Base-by-base conservation (phyloP, 768 basidiomycete genomes). In the Psilocybe sp. region DNA sequence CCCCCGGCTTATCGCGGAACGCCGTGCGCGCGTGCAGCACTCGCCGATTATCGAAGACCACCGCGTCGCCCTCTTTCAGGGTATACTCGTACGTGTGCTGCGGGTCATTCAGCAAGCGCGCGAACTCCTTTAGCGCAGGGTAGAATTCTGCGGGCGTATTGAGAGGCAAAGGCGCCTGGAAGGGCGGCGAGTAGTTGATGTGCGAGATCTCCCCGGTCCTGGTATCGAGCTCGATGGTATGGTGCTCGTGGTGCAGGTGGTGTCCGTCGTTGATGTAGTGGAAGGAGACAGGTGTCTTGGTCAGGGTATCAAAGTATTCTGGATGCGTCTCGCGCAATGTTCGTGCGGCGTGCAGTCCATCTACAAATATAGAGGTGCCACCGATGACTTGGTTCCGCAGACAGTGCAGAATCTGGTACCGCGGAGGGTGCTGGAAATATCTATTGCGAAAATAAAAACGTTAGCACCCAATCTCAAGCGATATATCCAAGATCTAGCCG, bases 161-260 rank as follows among this genome's bases (percentile, higher is more conserved):
- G 15, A 78, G 61, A 0, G 77, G 72, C 8, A 93, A 73, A 0
- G 91, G 87, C 0, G 88, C 93, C 69, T 96, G 93, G 78, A 98
- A 98, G 0, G 94, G 95, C 0, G 96, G 96, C 1, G 89, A 87
- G 66, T 96, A 98, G 69, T 94, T 98, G 60, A 98, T 79, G 52
- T 86, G 77, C 39, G 70, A 67, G 57, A 96, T 77, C 8, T 59
- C 61, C 19, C 45, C 43, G 19, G 54, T 41, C 11, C 48, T 32
- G 20, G 55, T 69, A 7, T 28, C 23, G 40, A 92, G 73, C 55
- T 89, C 79, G 62, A 97, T 85, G 2, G 91, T 89, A 1, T 85
- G 82, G 61, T 92, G 93, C 16, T 75, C 65, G 47, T 75, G 64
- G 56, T 86, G 81, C 4, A 94, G 76, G 64, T 91, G 89, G 58